Base-by-base conservation (phyloP, 2,329 filamentous ascomycete species). In the Podosphaera fusca region DNA sequence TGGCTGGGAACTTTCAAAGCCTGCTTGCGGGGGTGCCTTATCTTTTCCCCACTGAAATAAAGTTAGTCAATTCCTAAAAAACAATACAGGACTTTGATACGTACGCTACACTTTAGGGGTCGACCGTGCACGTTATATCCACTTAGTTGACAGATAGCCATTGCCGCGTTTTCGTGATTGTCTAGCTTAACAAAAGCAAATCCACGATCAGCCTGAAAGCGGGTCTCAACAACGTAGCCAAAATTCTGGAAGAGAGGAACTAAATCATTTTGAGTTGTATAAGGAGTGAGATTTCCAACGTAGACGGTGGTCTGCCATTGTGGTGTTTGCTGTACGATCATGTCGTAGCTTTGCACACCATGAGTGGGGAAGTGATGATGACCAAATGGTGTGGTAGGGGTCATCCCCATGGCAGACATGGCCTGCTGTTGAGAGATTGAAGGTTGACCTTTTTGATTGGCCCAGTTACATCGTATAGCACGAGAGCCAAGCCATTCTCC, bases 181-280 rank as follows among this genome's bases (percentile, higher is more conserved):
- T 98, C 92, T 89, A 98, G 95, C 76, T 98, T 98, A 71, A 98
- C 87, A 70, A 98, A 98, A 6, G 92, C 88, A 69, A 98, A 98
- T 12, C 92, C 92, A 63, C 92, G 86, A 69, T 98, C 92, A 57
- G 92, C 88, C 72, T 98, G 92, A 78, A 98, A 94, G 59, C 92
- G 86, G 55, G 90, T 95, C 73, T 98, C 92, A 55, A 94, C 85
- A 50, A 98, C 92, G 66, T 87, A 96, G 58, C 92, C 92, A 68
- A 96, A 98, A 74, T 96, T 96, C 70, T 95, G 87, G 76, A 98
- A 98, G 42, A 98, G 77, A 4, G 92, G 92, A n/a, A 98, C 85
- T 36, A 98, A 81, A 65, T 98, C 92, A 66, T 88, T 89, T 68
- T 95, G 89, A 2, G 89, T 92, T 29, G 92, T 98, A 74, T 98